phyloP scores from a whole-genome alignment of 768 basidiomycete genomes.

The Cystobasidium tubakii region DNA sequence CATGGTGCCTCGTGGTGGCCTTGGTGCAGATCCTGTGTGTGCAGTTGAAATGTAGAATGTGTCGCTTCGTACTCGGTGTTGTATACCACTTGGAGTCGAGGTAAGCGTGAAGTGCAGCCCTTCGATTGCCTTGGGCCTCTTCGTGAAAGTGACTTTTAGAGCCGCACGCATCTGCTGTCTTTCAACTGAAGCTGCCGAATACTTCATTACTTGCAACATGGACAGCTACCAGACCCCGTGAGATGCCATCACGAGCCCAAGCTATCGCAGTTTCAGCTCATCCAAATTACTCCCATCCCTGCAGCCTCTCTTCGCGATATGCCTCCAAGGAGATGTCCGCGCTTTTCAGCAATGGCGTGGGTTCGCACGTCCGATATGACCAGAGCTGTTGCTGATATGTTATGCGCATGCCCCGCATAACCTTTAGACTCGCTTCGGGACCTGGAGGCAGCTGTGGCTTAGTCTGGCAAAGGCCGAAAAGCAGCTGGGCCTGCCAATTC shows the following conservation, averaged over 20 bases:
- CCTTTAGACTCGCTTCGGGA: conserved; percentile 81
- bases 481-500: conserved; percentile 81
- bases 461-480: conserved; percentile 95
- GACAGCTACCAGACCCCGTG: conserved; percentile 46
- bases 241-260: neutral
- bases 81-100: neutral
- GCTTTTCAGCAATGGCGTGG: conserved; percentile 86
- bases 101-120: neutral
- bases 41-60: neutral
- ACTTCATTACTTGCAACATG: conserved; percentile 33
- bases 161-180: no score
- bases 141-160: no score
- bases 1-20: neutral
- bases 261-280: neutral
- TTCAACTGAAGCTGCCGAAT: no score
- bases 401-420: neutral
- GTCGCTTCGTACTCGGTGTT: neutral
- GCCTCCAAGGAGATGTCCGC: conserved; percentile 98
- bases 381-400: neutral
- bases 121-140: neutral
- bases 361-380: conserved; percentile 45
- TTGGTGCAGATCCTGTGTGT: neutral
- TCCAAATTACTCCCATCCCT: neutral
- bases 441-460: conserved; percentile 93
- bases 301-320: conserved; percentile 67